Evolutionary conservation across 176 grass and related monocot genomes (phyloP).

Genomic region (Carex littledalei): DNA sequence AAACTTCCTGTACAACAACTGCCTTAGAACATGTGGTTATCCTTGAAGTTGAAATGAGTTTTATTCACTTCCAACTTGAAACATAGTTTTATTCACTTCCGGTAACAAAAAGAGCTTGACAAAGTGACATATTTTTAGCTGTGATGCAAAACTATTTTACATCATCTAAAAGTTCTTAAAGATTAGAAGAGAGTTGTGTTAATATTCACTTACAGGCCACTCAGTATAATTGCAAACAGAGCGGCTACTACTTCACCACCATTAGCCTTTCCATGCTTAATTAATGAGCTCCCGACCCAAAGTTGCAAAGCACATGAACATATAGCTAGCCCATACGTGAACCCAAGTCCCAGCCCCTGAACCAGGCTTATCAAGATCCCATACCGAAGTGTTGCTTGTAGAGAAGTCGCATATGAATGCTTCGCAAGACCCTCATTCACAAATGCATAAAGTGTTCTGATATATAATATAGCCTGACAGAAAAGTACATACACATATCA

Average conservation of each 20-base stretch:
- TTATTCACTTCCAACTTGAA: background rate
- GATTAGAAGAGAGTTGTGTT: background rate
- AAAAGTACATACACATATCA: background rate
- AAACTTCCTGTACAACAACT: background rate
- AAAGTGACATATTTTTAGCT: background rate
- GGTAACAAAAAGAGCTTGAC: background rate
- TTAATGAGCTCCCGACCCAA: conserved; percentile 84
- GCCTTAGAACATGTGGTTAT: background rate
- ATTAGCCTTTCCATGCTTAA: conserved; percentile 75
- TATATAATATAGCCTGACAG: conserved; percentile 85
- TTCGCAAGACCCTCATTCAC: conserved; percentile 96
- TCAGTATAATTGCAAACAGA: conserved; percentile 82
- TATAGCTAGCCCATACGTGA: conserved; percentile 98
- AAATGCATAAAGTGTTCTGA: conserved; percentile 88
- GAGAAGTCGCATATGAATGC: conserved; percentile 97
- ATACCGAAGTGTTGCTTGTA: conserved; percentile 94
- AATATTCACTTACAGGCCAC: conserved; percentile 76
- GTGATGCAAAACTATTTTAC: background rate
- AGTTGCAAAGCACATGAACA: conserved; percentile 98
- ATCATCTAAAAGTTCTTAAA: background rate
- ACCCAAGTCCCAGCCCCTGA: conserved; percentile 97
- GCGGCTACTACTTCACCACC: conserved; percentile 86
- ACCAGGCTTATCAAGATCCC: conserved; percentile 95
- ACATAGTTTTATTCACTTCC: background rate
- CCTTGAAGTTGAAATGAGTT: background rate